Evolutionary conservation across 2,329 filamentous ascomycete species (phyloP), one percentile per base, ranked within the genome.

Genomic region (Cladosporium sp.): DNA sequence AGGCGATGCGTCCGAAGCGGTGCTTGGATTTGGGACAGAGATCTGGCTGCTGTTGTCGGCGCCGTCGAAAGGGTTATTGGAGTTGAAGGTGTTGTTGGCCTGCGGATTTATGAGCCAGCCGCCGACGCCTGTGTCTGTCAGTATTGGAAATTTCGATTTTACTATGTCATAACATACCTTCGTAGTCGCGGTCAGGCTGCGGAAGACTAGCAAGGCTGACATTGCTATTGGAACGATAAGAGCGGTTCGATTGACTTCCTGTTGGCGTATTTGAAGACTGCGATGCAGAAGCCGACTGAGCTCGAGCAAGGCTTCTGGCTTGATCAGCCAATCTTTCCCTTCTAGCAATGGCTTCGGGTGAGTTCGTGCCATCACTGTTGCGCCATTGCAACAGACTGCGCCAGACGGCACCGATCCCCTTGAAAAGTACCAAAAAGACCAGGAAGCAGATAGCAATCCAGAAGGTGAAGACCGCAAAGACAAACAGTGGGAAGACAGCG

Each of bases 161-260:
- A 4, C 3, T 13, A 3, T 8, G 25, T n/a, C n/a, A 22, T 12
- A 2, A 20, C 12, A 20, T 45, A 48, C 45, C 45, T 37, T 56
- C 53, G 17, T 39, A 56, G 34, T 56, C 53, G 17, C 53, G 53
- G 8, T 56, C 32, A n/a, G 39, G 39, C 15, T 39, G 28, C 7
- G 53, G 53, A 35, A 49, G 19, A 10, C 42, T 42, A 6, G 32
- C 25, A 4, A 56, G 53, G 35, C 53, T 56, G 32, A 34, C 34
- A 22, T 48, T 35, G 25, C 42, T 48, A 20, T 48, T 39, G 9
- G 53, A 56, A 22, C 53, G 53, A 19, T 45, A 15, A 6, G 42
- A n/a, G 13, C 42, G 42, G 20, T 39, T 39, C 7, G 42, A 56
- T 6, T 35, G 53, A 17, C 51, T 44, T 12, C 37, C 22, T 12